Conservation (phyloP, 371 early-diverging fungal species). For the Mortierella sp. region DNA sequence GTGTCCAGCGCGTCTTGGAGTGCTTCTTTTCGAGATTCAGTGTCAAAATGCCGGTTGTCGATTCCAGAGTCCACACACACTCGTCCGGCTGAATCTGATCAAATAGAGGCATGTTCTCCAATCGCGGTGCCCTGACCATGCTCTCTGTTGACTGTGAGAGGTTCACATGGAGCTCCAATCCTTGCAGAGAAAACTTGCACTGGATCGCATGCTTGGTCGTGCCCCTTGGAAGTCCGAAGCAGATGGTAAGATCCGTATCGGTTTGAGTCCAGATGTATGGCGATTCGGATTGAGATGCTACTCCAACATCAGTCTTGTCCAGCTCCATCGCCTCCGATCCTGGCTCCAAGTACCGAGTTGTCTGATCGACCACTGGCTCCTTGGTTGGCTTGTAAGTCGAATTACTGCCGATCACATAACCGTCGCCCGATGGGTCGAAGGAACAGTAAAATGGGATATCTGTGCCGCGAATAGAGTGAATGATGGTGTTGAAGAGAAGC, state of each 20-base stretch:
- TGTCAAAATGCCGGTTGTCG: constrained; percentile 66
- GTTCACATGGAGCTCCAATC: constrained; percentile 66
- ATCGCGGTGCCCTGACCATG: constrained; percentile 45
- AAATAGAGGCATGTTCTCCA: constrained; percentile 60
- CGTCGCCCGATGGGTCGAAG: constrained; percentile 61
- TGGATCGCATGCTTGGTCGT: constrained; percentile 68
- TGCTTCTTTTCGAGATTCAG: constrained; percentile 78
- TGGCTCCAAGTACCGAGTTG: constrained; percentile 51
- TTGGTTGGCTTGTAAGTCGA: constrained; percentile 40
- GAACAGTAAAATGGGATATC: constrained; percentile 79
- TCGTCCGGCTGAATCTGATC: constrained; percentile 72
- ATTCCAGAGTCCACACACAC: constrained; percentile 84
- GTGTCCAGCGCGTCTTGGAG: constrained; percentile 81
- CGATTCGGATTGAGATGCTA: constrained; percentile 31
- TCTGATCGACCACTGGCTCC: constrained; percentile 42
- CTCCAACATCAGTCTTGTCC: constrained; percentile 36
- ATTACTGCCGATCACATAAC: constrained; percentile 69
- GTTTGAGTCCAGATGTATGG: constrained; percentile 85
- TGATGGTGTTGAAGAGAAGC: constrained; percentile 1
- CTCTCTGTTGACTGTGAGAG: constrained; percentile 28
- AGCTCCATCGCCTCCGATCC: constrained; percentile 35
- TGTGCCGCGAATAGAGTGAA: constrained; percentile 70
- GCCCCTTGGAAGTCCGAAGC: constrained; percentile 68
- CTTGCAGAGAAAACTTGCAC: constrained; percentile 67
- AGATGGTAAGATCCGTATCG: constrained; percentile 74